Evolutionary conservation across 176 grass and related monocot species (phyloP), one percentile per base, ranked within the genome.

Genomic region (Rhipidocladum racemiflorum): DNA sequence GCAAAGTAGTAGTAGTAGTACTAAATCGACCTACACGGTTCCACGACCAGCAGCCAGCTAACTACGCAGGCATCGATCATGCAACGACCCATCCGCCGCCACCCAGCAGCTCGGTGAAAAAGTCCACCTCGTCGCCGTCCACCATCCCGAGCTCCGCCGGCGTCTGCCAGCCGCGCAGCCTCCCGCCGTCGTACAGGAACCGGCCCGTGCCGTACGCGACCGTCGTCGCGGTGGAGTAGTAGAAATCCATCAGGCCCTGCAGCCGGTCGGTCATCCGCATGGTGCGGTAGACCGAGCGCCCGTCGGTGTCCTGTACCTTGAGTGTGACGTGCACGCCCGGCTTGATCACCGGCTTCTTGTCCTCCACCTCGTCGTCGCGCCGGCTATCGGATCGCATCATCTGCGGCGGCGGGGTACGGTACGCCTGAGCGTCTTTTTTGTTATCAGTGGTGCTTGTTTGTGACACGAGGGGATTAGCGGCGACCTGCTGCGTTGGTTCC

Each of bases 321-420:
- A 86, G 70, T 28, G 70, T 68, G 36, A 87, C 32, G 85, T 75
- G 50, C 78, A 68, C 61, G 68, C 84, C 84, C 12, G 76, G 84
- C 61, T 80, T 73, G 76, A 86, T 80, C 84, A 75, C 65, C 36
- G 80, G 66, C 57, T 66, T 83, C 85, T 17, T 30, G 28, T 72
- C 72, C 24, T 25, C 72, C 72, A 5, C 78, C 10, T 74, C 32
- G 8, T 6, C 63, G 2, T 9, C 14, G 48, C 0, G 4, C 15
- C 1, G 48, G 16, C 16, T 16, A 3, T 4, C 48, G 4, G 48
- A 18, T 50, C 16, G 48, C 4, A 18, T 17, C 48, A 50, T 50
- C 48, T 18, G 3, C 13, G 15, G 42, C 2, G n/a, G n/a, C n/a
- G n/a, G n/a, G n/a, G n/a, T n/a, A n/a, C 13, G 46, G 10, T 11